Base-by-base conservation (phyloP, 2,329 filamentous ascomycete species). In the Aspergillus sp. region DNA sequence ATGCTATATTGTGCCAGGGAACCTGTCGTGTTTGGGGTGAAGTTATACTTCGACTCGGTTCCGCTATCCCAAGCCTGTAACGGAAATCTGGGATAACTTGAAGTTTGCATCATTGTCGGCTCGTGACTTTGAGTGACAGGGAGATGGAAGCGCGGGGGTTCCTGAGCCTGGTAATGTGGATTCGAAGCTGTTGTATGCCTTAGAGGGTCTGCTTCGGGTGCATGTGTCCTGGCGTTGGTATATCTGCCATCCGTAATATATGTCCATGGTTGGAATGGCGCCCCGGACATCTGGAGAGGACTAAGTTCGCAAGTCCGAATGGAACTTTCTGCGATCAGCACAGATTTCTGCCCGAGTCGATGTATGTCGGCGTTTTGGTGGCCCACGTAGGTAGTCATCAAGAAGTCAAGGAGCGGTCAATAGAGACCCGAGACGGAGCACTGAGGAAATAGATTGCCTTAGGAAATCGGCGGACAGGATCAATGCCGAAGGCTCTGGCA, bases 251-350 rank as follows among this genome's bases (percentile, higher is more conserved):
- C 64, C 49, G 65, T 58, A 59, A 68, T 47, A 51, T 66, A 61
- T 50, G 60, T 68, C 65, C 66, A 65, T 66, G 67, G 65, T 51
- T 66, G 63, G 17, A 66, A 64, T 38, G 70, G 67, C 48, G 65
- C 58, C 61, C 62, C 65, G 61, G 71, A 72, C 70, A 72, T 73
- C 65, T 69, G 67, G 65, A 54, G 50, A 51, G 58, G 47, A 57
- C 50, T 53, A 55, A 54, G 42, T 57, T 47, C 9, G n/a, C 30
- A 41, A 38, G 48, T n/a, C 34, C 18, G 41, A 15, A 39, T 22
- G 24, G 18, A 11, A 34, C 30, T 26, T 53, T 55, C 57, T 58
- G 58, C 38, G 26, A 48, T 45, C 38, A 34, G 44, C 36, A 30
- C 55, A 26, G 52, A 39, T 43, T 18, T 47, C 20, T 53, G n/a